Conservation (phyloP, 768 basidiomycete genomes). For the Hydnum rufescens region DNA sequence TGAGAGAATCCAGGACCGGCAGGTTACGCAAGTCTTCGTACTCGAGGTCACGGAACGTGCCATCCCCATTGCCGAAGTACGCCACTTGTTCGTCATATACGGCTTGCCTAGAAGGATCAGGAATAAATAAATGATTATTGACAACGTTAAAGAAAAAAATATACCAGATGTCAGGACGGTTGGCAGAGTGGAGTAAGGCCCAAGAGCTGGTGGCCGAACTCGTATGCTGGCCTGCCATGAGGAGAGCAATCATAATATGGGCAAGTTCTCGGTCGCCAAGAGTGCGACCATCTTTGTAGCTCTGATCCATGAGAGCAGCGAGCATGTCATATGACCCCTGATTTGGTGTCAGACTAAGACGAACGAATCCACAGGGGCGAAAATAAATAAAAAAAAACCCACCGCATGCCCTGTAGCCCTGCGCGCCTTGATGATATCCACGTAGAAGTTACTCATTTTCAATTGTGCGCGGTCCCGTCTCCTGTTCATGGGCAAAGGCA, state of each 20-base stretch:
- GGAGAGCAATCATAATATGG: slow-evolving; percentile 94
- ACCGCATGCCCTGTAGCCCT: slow-evolving; percentile 27
- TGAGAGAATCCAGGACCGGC: slow-evolving; percentile 68
- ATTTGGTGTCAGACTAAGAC: too few relatives aligned
- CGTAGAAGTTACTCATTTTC: slow-evolving; percentile 88
- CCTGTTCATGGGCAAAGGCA: slow-evolving; percentile 81
- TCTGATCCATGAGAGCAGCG: slow-evolving; percentile 53
- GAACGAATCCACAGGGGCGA: too few relatives aligned
- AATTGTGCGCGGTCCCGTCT: slow-evolving; percentile 75
- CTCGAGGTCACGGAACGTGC: slow-evolving; percentile 55
- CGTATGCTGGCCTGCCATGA: slow-evolving; percentile 99
- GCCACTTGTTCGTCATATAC: slow-evolving; percentile 82
- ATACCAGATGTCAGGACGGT: slow-evolving; percentile 54
- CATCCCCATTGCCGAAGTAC: slow-evolving; percentile 48
- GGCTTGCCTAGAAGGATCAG: slow-evolving; percentile 32
- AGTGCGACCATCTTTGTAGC: slow-evolving; percentile 59
- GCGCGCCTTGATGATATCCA: slow-evolving; percentile 64
- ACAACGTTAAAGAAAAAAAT: neutral
- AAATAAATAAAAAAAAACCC: too few relatives aligned
- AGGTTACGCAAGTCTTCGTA: slow-evolving; percentile 74
- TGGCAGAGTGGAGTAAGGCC: slow-evolving; percentile 73
- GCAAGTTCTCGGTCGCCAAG: slow-evolving; percentile 84
- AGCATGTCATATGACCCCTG: slow-evolving; percentile 46
- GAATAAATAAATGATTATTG: neutral
- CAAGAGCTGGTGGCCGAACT: slow-evolving; percentile 85